These are phyloP conservation scores for Rhinocladiella mackenziei DNA, from an alignment of 2,329 filamentous ascomycete species.

Conservation along the genomic window DNA sequence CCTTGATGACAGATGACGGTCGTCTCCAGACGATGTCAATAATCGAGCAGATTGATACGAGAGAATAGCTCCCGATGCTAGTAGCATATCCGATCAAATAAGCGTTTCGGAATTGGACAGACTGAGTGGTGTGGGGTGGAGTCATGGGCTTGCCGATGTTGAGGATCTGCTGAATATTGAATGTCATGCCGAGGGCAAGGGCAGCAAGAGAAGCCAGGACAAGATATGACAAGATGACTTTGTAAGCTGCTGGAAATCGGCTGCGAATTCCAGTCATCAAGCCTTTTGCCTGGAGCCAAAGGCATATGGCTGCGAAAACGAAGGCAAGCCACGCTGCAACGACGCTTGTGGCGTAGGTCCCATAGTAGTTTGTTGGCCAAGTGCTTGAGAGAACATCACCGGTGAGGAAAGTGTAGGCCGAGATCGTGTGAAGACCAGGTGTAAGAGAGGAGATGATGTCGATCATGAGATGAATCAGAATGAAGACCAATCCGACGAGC, in stretches of 20 bases:
- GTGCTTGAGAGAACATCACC: conserved; percentile 15
- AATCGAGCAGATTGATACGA: conserved; percentile 19
- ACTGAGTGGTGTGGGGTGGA: neutral
- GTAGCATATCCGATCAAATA: conserved; percentile 15
- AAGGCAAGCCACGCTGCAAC: conserved; percentile 17
- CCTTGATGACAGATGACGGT: conserved; percentile 14
- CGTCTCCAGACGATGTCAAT: conserved; percentile 20
- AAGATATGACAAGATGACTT: conserved; percentile 15
- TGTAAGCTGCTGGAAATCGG: conserved; percentile 10
- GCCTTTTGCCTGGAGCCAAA: conserved; percentile 23
- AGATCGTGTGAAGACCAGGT: conserved; percentile 14
- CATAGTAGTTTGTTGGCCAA: conserved; percentile 14
- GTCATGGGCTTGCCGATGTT: conserved; percentile 3
- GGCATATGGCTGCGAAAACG: conserved; percentile 19
- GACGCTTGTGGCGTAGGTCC: conserved; percentile 8
- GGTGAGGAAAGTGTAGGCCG: conserved; percentile 19
- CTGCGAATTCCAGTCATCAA: conserved; percentile 17
- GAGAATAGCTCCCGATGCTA: conserved; percentile 20
- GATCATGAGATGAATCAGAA: conserved; percentile 20
- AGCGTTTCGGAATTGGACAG: conserved; percentile 2
- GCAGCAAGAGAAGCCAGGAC: conserved; percentile 10
- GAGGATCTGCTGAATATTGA: conserved; percentile 15
- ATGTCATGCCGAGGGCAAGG: conserved; percentile 8
- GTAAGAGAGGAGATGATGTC: conserved; percentile 16
- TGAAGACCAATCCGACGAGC: conserved; percentile 17